Conservation (phyloP, 306 rosid species). For the Bauhinia variegata region DNA sequence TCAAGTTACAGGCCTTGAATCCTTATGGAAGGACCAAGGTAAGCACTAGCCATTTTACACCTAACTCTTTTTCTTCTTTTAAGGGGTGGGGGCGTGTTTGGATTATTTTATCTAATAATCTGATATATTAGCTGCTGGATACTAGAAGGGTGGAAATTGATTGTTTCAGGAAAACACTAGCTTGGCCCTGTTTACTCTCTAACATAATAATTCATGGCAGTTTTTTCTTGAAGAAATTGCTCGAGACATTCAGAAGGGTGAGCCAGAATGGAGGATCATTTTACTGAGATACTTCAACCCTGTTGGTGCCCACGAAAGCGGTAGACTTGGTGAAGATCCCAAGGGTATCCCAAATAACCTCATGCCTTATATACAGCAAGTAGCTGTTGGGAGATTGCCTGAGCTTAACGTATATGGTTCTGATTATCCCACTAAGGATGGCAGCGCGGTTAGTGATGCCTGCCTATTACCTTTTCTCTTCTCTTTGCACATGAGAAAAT, state of each 20-base stretch:
- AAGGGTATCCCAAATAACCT: conserved; percentile 92
- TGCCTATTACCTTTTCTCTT: background rate
- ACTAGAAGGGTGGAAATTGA: background rate
- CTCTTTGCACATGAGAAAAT: background rate
- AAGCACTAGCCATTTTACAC: background rate
- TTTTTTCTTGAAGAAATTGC: conserved; percentile 90
- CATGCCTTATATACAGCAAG: conserved; percentile 97
- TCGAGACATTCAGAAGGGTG: conserved; percentile 80
- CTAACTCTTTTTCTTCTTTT: background rate
- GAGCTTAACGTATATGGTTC: conserved; percentile 82
- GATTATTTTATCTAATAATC: background rate
- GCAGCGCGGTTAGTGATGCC: conserved; percentile 71
- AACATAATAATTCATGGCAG: conserved; percentile 39
- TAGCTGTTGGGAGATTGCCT: conserved; percentile 87
- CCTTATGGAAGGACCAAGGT: conserved; percentile 98
- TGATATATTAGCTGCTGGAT: background rate
- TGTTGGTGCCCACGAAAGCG: conserved; percentile 82
- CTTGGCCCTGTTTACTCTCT: conserved; percentile 27
- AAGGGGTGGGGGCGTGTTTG: too few relatives aligned
- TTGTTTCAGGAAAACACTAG: conserved; percentile 19
- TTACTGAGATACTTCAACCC: conserved; percentile 93
- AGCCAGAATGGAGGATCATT: conserved; percentile 82
- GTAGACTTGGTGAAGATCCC: conserved; percentile 67
- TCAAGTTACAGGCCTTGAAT: conserved; percentile 66
- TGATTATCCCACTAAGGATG: conserved; percentile 91